Base-by-base conservation (phyloP, 2,329 filamentous ascomycete genomes). In the Talaromyces rugulosus region DNA sequence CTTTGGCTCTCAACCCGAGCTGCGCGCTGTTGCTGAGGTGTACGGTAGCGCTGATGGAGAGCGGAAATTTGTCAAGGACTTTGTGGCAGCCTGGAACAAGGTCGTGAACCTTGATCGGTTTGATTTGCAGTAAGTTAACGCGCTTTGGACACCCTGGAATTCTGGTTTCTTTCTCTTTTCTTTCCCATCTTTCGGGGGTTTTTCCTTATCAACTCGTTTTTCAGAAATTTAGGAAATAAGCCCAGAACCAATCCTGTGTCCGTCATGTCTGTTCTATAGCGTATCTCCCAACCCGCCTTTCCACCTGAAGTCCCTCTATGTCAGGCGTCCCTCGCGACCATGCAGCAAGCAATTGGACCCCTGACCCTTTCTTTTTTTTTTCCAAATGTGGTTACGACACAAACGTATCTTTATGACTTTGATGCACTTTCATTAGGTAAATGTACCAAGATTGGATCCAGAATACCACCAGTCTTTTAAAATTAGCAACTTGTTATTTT, bases 71-170 rank as follows among this genome's bases (percentile, higher is more conserved):
- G 84, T 86, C 51, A 85, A 83, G 74, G 89, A 92, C 78, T 92
- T 92, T 69, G 82, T 91, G 16, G 77, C 81, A 7, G 87, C 86
- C 2, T 92, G 89, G 89, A 79, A 81, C 69, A 92, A 92, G 86
- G 85, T 92, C 11, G 88, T 89, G 85, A 88, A 89, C 71, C 72
- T 88, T 61, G 89, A 92, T 72, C 83, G 89, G 12, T 92, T 86
- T 70, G 89, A 91, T 66, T 63, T 86, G n/a, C 58, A 63, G 36
- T 55, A 55, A 55, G 30, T 55, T 31, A 51, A 5, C 44, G 9
- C 27, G 44, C 44, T 28, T 51, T 51, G 44, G 44, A 14, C 44
- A 23, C 36, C 8, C 3, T 40, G 36, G 36, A 40, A 51, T 51
- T 51, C 44, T 18, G 44, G 27, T n/a, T 51, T 27, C 44, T 51